Evolutionary conservation across 2,329 filamentous ascomycete species (phyloP).

Genomic region (Pseudocercospora ulei): DNA sequence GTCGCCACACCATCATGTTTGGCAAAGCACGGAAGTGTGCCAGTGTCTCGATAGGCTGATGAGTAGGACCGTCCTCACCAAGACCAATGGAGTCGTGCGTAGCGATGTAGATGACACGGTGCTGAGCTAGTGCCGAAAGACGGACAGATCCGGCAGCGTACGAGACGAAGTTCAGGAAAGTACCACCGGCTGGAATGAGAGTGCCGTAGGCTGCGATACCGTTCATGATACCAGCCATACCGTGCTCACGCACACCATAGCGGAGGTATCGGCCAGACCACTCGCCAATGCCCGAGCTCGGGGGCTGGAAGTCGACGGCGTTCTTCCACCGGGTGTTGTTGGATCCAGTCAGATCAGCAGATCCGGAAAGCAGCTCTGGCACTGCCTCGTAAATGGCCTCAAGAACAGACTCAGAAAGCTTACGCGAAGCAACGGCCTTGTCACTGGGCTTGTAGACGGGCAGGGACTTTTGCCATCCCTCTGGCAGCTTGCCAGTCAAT

Average conservation of each 20-base stretch:
- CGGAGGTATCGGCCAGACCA: conserved; percentile 86
- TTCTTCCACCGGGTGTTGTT: conserved; percentile 99
- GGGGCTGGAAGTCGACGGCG: conserved; percentile 94
- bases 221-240: conserved; percentile 88
- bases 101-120: conserved; percentile 88
- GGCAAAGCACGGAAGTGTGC: conserved; percentile 97
- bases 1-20: conserved; percentile 99
- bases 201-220: conserved; percentile 92
- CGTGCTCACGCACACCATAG: conserved; percentile 87
- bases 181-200: conserved; percentile 84
- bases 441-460: conserved; percentile 84
- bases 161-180: conserved; percentile 98
- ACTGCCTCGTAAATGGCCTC: conserved; percentile 72
- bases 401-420: conserved; percentile 90
- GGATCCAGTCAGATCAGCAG: conserved; percentile 93
- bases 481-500: conserved; percentile 70
- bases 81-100: conserved; percentile 99
- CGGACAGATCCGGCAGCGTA: conserved; percentile 93
- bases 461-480: conserved; percentile 91
- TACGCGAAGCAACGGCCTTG: conserved; percentile 77
- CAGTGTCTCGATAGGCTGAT: conserved; percentile 97
- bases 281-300: conserved; percentile 72
- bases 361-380: conserved; percentile 89
- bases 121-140: conserved; percentile 81
- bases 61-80: conserved; percentile 94